phyloP scores from a whole-genome alignment of 345 rosid species.

The Ceriops tagal region DNA sequence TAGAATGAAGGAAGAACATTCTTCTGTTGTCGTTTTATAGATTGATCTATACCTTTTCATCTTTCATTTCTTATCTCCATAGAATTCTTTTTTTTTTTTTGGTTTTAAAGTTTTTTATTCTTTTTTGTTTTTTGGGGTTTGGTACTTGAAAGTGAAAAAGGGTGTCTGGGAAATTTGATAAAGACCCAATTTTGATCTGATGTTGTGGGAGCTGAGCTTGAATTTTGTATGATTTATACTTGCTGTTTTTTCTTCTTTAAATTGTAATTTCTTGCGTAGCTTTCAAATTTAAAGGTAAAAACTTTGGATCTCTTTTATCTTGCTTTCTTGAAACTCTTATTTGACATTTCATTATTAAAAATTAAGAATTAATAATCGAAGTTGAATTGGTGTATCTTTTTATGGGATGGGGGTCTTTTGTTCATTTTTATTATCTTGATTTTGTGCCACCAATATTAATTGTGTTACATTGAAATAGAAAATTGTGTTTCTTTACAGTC shows the following conservation, averaged over 20 bases:
- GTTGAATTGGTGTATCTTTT: too few species aligned
- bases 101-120: neutral
- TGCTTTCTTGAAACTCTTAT: too few species aligned
- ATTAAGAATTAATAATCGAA: too few species aligned
- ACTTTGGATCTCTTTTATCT: too few species aligned
- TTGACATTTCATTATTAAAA: too few species aligned
- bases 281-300: too few species aligned
- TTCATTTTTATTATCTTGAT: neutral
- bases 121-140: slow-evolving; percentile 1
- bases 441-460: neutral
- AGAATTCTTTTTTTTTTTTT: neutral
- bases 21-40: neutral
- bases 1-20: neutral
- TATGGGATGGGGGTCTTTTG: too few species aligned
- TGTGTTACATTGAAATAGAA: neutral
- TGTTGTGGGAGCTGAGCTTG: neutral
- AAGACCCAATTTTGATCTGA: neutral
- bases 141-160: neutral
- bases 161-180: neutral
- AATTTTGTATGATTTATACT: neutral
- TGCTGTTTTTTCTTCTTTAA: neutral
- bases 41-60: neutral
- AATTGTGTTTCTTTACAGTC: neutral
- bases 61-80: neutral
- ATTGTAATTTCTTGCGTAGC: neutral